Conservation (phyloP, 768 basidiomycete genomes). For the Amyloporia xantha region DNA sequence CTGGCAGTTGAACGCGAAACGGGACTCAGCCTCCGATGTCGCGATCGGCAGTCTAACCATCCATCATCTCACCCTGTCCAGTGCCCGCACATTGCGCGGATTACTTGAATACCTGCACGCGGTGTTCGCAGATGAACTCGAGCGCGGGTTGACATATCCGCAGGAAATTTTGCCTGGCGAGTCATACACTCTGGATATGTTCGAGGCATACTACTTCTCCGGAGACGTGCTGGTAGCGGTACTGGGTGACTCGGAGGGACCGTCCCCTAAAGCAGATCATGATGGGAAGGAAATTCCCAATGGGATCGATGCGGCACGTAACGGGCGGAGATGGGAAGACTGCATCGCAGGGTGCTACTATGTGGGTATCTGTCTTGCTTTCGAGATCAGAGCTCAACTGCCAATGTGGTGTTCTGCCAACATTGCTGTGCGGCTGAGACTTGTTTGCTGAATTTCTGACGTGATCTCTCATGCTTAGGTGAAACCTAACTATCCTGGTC, state of each 20-base stretch:
- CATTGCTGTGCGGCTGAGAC: not conserved
- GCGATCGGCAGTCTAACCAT: constrained; percentile 19
- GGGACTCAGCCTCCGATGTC: not conserved
- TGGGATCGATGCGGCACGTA: constrained; percentile 38
- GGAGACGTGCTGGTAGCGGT: constrained; percentile 73
- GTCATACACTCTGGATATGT: constrained; percentile 39
- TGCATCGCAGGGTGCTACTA: constrained; percentile 77
- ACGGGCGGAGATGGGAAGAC: constrained; percentile 54
- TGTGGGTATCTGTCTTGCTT: constrained; percentile 41
- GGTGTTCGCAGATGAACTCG: constrained; percentile 69
- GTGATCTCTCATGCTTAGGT: constrained; percentile 35
- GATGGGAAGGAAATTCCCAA: constrained; percentile 1
- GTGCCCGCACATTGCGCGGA: constrained; percentile 31
- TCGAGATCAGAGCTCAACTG: not conserved
- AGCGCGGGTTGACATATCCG: constrained; percentile 77
- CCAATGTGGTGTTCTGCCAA: too few relatives aligned
- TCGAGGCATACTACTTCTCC: constrained; percentile 71
- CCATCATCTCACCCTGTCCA: constrained; percentile 31
- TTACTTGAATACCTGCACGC: constrained; percentile 53
- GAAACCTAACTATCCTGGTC: constrained; percentile 86
- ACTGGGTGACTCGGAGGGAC: constrained; percentile 5
- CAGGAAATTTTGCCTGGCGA: constrained; percentile 57
- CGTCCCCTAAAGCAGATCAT: not conserved
- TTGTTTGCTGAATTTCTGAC: not conserved
- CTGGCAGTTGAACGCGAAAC: not conserved